These are phyloP conservation scores for Podaxis sp. DNA, from an alignment of 768 basidiomycete genomes.

Conservation along the genomic window DNA sequence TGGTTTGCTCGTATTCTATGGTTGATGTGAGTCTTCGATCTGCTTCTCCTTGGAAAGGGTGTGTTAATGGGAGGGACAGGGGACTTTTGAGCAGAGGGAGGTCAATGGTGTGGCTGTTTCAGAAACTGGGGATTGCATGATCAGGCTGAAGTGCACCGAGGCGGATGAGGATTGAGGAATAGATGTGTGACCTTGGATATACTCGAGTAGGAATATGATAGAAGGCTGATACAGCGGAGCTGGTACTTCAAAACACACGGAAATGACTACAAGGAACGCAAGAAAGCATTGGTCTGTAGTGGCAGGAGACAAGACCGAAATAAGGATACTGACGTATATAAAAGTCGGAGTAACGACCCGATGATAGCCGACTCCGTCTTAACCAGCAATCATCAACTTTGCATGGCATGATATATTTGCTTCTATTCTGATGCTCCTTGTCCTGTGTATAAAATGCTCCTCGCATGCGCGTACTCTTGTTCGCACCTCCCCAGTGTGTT, in stretches of 20 bases:
- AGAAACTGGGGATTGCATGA: neutral
- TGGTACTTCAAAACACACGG: too few species aligned
- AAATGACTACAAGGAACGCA: neutral
- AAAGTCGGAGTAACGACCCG: neutral
- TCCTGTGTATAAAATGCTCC: neutral
- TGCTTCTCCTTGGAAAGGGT: neutral
- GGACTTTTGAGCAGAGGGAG: neutral
- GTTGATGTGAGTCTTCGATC: neutral
- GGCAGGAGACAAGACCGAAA: neutral
- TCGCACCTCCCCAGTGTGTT: neutral
- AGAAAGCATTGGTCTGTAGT: neutral
- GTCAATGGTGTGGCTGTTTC: neutral
- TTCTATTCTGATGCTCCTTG: neutral
- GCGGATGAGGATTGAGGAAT: neutral
- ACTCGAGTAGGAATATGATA: neutral
- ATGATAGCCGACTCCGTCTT: neutral
- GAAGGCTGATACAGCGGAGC: too few species aligned
- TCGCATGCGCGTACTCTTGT: too few species aligned
- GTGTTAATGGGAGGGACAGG: neutral
- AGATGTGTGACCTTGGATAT: neutral
- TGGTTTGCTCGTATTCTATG: conserved; percentile 1
- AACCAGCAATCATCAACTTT: neutral
- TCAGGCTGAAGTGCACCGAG: neutral
- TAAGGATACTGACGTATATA: neutral
- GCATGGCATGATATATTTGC: neutral